These are phyloP conservation scores for Plectosphaerella cucumerina DNA, from an alignment of 2,329 filamentous ascomycete species.

Conservation along the genomic window DNA sequence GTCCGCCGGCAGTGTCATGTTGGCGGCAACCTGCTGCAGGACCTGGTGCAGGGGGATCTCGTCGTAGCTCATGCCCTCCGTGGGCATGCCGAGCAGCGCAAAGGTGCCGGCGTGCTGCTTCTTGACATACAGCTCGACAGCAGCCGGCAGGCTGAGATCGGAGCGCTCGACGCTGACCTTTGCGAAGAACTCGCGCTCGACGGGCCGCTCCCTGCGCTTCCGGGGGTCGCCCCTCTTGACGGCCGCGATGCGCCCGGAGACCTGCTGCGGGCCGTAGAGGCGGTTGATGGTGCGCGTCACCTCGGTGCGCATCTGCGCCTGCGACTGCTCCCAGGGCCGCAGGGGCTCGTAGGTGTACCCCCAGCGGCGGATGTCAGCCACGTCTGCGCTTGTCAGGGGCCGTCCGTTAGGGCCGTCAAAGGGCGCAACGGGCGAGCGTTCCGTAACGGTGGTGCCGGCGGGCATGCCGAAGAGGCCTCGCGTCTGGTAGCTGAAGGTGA, in stretches of 20 bases:
- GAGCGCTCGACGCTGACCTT: constrained; percentile 30
- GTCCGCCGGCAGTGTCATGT: not conserved
- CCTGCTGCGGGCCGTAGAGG: constrained; percentile 33
- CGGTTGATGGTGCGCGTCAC: constrained; percentile 54
- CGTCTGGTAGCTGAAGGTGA: constrained; percentile 27
- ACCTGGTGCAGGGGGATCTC: constrained; percentile 23
- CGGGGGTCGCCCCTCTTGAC: not conserved
- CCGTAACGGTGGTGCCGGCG: constrained; percentile 31
- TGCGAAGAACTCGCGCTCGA: constrained; percentile 26
- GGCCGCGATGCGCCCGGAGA: not conserved
- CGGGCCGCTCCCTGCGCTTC: constrained; percentile 1
- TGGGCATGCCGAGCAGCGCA: constrained; percentile 32
- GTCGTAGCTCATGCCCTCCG: constrained; percentile 23
- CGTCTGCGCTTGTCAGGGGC: constrained; percentile 37
- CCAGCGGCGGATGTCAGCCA: constrained; percentile 26
- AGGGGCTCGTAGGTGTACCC: constrained; percentile 39
- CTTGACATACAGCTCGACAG: constrained; percentile 27
- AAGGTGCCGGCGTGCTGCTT: constrained; percentile 24
- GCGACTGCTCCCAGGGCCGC: constrained; percentile 45
- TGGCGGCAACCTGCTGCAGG: constrained; percentile 1
- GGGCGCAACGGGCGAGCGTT: constrained; percentile 43
- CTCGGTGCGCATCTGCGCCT: constrained; percentile 55
- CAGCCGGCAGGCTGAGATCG: constrained; percentile 30
- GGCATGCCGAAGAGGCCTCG: constrained; percentile 36
- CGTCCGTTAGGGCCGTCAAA: constrained; percentile 36